Evolutionary conservation across 2,329 filamentous ascomycete species (phyloP), one percentile per base, ranked within the genome.

Genomic region (Rutstroemia sp.): DNA sequence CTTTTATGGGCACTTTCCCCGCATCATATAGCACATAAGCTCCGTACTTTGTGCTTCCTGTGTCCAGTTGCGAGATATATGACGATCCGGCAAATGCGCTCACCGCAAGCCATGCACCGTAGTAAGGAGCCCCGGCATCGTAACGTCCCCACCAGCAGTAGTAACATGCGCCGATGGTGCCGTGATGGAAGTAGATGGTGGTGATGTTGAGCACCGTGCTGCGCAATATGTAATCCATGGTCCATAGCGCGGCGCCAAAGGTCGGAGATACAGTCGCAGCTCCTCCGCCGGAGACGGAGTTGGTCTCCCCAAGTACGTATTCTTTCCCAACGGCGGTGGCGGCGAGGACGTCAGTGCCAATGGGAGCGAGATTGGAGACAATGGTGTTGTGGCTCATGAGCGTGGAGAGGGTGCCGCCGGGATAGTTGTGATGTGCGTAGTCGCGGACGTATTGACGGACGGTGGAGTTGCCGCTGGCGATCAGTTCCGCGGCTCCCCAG

Each of bases 331-430:
- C 49, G 1, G 48, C 46, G 12, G 41, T 57, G 0, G 65, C 60
- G 37, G 66, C 64, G n/a, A 60, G 58, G 1, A 64, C 53, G 46
- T 68, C 65, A 0, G 57, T 57, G 8, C 54, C 58, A 48, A 65
- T 64, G 8, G 53, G 45, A 1, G 30, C 53, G 19, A 67, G 48
- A 38, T 67, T 64, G n/a, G 48, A 61, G 3, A 56, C 51, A n/a
- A 67, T 68, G 3, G 44, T 53, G 30, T 48, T 57, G 46, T 68
- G 66, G 27, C 59, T 63, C 66, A 68, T 68, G 39, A 68, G 49
- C 5, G 19, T 47, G 0, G 64, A 49, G 0, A 67, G 57, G 1
- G 67, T 63, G 42, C 79, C 60, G 0, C 77, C 77, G 0, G 70
- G 72, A 57, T 77, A 68, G 47, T 67, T 66, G 50, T 68, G 66